Evolutionary conservation across 306 rosid genomes (phyloP).

Genomic region (Begonia masoniana): DNA sequence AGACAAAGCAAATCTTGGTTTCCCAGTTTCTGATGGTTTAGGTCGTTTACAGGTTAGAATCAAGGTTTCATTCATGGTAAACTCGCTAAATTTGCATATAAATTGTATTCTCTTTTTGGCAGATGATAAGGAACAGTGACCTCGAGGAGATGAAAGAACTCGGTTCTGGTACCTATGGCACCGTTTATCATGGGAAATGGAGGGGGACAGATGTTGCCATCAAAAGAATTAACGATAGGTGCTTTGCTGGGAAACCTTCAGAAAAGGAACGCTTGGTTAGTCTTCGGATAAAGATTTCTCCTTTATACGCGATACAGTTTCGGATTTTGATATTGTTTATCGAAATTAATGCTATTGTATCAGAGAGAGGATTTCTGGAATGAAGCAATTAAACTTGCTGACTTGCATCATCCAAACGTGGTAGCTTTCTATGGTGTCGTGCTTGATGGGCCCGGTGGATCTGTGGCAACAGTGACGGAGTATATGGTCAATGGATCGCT

Average conservation of each 20-base stretch:
- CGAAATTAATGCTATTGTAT: constrained; percentile 3
- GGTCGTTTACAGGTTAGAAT: constrained; percentile 72
- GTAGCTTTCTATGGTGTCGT: constrained; percentile 91
- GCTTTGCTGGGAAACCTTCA: constrained; percentile 85
- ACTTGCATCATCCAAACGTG: constrained; percentile 93
- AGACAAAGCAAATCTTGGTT: constrained; percentile 45
- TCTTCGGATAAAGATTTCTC: not conserved
- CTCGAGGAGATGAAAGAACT: constrained; percentile 78
- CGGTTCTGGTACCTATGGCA: constrained; percentile 86
- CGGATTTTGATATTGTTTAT: constrained; percentile 2
- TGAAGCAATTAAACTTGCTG: constrained; percentile 93
- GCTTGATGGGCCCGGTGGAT: constrained; percentile 82
- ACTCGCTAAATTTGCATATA: constrained; percentile 9
- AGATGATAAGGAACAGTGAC: constrained; percentile 73
- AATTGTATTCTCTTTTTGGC: constrained; percentile 7
- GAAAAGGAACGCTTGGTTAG: constrained; percentile 88
- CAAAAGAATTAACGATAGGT: constrained; percentile 78
- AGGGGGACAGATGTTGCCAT: constrained; percentile 93
- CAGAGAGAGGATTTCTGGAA: constrained; percentile 96
- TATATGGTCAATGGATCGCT: constrained; percentile 90
- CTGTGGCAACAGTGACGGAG: constrained; percentile 94
- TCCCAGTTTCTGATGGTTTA: constrained; percentile 44
- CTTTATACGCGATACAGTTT: not conserved
- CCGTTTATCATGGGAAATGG: constrained; percentile 96
- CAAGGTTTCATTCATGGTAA: constrained; percentile 5